Evolutionary conservation across 805 yeast species (phyloP), one percentile per base, ranked within the genome.

Genomic region (Candida broadrunensis): DNA sequence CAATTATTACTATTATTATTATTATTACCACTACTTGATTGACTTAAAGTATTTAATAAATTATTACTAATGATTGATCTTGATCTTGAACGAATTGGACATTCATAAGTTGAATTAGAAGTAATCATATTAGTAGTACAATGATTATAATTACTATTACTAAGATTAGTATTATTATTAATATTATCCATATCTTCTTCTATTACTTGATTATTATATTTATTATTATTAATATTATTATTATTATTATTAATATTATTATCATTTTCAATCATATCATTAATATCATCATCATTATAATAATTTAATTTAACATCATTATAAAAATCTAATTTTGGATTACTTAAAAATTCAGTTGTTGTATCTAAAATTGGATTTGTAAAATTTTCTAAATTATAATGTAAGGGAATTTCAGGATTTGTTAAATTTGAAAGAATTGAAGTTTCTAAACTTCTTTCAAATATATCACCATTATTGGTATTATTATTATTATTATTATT

Each of bases 341-440:
- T 51, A 33, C 50, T 45, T 14, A 61, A 39, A 21, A 61, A 54
- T 41, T 63, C 66, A 0, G 67, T 49, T 16, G 67, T 56, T 31
- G 56, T 46, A 44, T 61, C 67, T 34, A 63, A 45, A 9, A 58
- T 57, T 7, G 69, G 69, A 14, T 57, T 56, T 12, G 55, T 50
- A 37, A 40, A 63, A 40, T 63, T 60, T 35, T 63, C 67, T 9
- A 52, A 49, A 35, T 49, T 56, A 44, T 50, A 58, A 39, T 56
- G 65, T 6, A 47, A 36, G 8, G 64, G 63, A 13, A 42, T 42
- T 30, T 44, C 48, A 3, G 45, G 40, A 24, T 46, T 46, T 3
- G 29, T 38, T 21, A 35, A 33, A 16, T 31, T 27, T 9, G 42
- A 20, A 11, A 26, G 16, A 15, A n/a, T 11, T 4, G 18, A 14